Conservation (phyloP, 805 yeast genomes). For the Cyberlindnera maclurae region DNA sequence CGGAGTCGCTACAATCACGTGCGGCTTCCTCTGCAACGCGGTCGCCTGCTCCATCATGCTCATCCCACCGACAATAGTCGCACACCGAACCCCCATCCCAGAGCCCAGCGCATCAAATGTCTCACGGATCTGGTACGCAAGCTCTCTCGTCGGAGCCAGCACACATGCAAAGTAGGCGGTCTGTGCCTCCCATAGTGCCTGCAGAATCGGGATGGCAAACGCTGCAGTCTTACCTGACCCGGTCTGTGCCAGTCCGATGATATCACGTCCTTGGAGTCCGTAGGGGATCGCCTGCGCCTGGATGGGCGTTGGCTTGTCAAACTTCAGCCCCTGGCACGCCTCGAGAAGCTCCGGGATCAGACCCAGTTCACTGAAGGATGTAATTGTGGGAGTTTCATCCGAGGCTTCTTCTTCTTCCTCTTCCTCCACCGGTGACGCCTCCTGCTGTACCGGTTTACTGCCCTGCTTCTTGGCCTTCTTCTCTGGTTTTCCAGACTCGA, state of each 20-base stretch:
- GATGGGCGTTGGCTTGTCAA: conserved; percentile 83
- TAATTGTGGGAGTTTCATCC: conserved; percentile 22
- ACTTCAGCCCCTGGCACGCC: conserved; percentile 70
- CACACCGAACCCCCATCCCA: conserved; percentile 84
- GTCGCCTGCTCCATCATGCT: conserved; percentile 97
- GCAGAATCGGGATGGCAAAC: conserved; percentile 91
- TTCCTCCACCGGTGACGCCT: conserved; percentile 21
- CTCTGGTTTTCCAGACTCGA: conserved; percentile 22
- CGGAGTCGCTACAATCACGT: conserved; percentile 92
- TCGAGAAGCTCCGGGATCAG: conserved; percentile 74
- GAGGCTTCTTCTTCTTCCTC: conserved; percentile 8
- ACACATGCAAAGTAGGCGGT: conserved; percentile 85
- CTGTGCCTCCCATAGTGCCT: conserved; percentile 84
- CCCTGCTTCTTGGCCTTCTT: conserved; percentile 2
- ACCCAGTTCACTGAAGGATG: conserved; percentile 49
- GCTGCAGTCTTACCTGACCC: conserved; percentile 99
- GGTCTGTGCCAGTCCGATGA: conserved; percentile 94
- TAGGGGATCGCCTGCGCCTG: conserved; percentile 88
- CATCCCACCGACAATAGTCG: conserved; percentile 95
- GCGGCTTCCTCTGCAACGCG: conserved; percentile 90
- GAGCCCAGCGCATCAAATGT: conserved; percentile 93
- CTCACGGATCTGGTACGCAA: conserved; percentile 84
- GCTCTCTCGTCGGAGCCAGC: conserved; percentile 78
- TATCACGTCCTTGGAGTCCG: conserved; percentile 84
- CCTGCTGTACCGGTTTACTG: conserved; percentile 2